Conservation (phyloP, 192 early-diverging fungal genomes). For the Gamsiella multidivaricata region DNA sequence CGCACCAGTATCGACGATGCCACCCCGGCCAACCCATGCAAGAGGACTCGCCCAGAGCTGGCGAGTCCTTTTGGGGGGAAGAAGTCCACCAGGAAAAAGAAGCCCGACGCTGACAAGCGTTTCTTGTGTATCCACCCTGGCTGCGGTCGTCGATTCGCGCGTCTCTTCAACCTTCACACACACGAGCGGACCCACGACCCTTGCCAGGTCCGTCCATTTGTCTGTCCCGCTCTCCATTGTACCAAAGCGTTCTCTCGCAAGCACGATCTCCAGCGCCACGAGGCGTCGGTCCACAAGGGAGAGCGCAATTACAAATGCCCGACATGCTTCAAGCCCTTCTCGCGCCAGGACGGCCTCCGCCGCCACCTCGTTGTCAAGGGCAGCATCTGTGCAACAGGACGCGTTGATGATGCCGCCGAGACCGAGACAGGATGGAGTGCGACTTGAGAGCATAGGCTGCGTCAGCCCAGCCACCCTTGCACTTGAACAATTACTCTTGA, state of each 20-base stretch:
- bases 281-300: slow-evolving; percentile 67
- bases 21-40: slow-evolving; percentile 2
- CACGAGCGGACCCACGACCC: slow-evolving; percentile 75
- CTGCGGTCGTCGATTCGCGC: slow-evolving; percentile 66
- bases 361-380: slow-evolving; percentile 54
- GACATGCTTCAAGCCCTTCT: slow-evolving; percentile 63
- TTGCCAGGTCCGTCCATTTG: slow-evolving; percentile 64
- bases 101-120: slow-evolving; percentile 25
- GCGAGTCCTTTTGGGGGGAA: slow-evolving; percentile 45
- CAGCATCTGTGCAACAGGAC: neutral
- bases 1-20: neutral
- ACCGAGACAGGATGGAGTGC: slow-evolving; percentile 5
- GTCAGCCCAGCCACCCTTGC: neutral
- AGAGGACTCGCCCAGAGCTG: slow-evolving; percentile 46
- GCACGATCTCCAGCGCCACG: slow-evolving; percentile 77
- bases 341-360: slow-evolving; percentile 71
- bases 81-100: slow-evolving; percentile 5
- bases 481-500: neutral
- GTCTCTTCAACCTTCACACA: slow-evolving; percentile 72
- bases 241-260: slow-evolving; percentile 70
- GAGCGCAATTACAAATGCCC: slow-evolving; percentile 64
- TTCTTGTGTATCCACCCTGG: slow-evolving; percentile 57
- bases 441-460: slow-evolving; percentile 13
- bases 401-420: neutral
- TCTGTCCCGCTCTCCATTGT: slow-evolving; percentile 59